These are phyloP conservation scores for Crucihimalaya himalaica DNA, from an alignment of 345 rosid species.

Conservation along the genomic window DNA sequence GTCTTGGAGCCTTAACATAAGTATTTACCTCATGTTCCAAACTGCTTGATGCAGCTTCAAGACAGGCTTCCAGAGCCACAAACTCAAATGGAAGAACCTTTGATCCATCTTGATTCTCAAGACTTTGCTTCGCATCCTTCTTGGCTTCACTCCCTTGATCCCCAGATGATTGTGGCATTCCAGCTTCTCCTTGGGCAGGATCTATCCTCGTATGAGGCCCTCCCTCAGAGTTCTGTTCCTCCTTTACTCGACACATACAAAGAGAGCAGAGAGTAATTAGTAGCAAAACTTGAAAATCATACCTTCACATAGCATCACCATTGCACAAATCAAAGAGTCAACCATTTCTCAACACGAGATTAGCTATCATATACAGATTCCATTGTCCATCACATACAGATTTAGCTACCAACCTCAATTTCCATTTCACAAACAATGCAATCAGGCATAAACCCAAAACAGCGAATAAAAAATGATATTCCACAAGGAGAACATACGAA, in stretches of 20 bases:
- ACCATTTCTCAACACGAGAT: background rate
- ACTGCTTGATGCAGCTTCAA: conserved; percentile 70
- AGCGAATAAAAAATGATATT: background rate
- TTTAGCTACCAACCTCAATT: conserved; percentile 4
- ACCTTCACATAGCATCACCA: conserved; percentile 18
- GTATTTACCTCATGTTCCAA: conserved; percentile 66
- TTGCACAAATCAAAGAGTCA: background rate
- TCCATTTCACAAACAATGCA: background rate
- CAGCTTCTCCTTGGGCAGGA: conserved; percentile 39
- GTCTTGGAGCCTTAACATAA: conserved; percentile 11
- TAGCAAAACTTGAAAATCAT: conserved; percentile 2
- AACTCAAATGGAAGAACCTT: conserved; percentile 70
- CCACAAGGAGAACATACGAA: background rate
- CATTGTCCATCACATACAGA: background rate
- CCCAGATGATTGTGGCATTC: conserved; percentile 37
- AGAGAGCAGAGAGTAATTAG: background rate
- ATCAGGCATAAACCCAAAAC: background rate
- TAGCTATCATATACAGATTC: background rate
- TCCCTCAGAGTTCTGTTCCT: conserved; percentile 49
- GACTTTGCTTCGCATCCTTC: conserved; percentile 57
- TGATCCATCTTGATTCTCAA: conserved; percentile 59
- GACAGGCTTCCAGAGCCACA: conserved; percentile 76
- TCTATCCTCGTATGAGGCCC: conserved; percentile 44
- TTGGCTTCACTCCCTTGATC: conserved; percentile 46
- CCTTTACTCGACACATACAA: conserved; percentile 44